Conservation (phyloP, 1,284 basidiomycete species). For the Ceratobasidium sp. region DNA sequence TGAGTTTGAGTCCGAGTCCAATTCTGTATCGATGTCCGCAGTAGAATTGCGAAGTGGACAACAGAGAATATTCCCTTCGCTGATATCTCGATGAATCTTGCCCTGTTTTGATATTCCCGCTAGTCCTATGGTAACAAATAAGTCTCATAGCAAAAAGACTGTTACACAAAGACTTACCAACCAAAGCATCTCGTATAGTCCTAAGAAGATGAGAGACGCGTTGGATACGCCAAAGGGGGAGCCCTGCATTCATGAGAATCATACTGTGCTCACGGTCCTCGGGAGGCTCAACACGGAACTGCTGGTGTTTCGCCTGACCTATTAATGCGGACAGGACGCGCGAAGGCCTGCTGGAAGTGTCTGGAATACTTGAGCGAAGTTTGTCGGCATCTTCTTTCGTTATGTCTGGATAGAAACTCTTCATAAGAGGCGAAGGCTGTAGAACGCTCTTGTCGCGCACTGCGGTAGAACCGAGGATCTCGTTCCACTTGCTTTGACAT, state of each 20-base stretch:
- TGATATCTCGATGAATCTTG: slow-evolving; percentile 43
- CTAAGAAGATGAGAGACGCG: not conserved
- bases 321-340: not conserved
- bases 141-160: no score
- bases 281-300: not conserved
- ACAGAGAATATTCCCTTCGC: slow-evolving; percentile 38
- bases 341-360: not conserved
- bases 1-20: not conserved
- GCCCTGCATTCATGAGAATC: slow-evolving; percentile 22
- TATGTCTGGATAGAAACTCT: slow-evolving; percentile 9
- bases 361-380: not conserved
- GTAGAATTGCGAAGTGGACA: not conserved
- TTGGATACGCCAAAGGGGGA: slow-evolving; percentile 2
- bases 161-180: slow-evolving; percentile 18
- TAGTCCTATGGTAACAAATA: no score
- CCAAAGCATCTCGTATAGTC: not conserved
- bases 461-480: not conserved
- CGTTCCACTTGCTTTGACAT: slow-evolving; percentile 8
- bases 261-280: slow-evolving; percentile 3
- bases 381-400: not conserved
- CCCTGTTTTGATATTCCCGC: not conserved
- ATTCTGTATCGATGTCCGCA: not conserved
- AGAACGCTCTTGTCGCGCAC: not conserved
- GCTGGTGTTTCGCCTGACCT: not conserved
- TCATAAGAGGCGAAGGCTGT: not conserved